phyloP scores from a whole-genome alignment of 2,329 filamentous ascomycete species.

The Aureobasidium sp. region DNA sequence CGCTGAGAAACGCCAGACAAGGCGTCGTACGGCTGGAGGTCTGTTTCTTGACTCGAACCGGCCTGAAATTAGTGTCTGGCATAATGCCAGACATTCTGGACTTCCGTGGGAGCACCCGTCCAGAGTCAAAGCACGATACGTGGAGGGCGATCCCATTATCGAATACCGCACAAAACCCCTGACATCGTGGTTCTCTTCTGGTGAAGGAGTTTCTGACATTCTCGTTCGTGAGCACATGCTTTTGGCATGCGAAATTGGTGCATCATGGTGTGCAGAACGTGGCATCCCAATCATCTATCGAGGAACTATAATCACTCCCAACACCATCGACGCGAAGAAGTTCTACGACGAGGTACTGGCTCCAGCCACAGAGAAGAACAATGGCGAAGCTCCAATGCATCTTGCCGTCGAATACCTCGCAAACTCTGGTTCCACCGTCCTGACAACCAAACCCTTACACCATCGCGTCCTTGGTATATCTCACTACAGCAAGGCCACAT shows the following conservation, averaged over 20 bases:
- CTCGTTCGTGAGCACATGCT: slow-evolving; percentile 48
- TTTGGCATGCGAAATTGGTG: slow-evolving; percentile 46
- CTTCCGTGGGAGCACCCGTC: slow-evolving; percentile 37
- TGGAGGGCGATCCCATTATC: slow-evolving; percentile 41
- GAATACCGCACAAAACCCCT: slow-evolving; percentile 29
- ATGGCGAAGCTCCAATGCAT: slow-evolving; percentile 28
- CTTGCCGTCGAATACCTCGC: slow-evolving; percentile 38
- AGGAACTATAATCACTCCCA: slow-evolving; percentile 28
- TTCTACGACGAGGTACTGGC: slow-evolving; percentile 31
- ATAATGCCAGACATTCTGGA: slow-evolving; percentile 26
- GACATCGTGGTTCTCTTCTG: slow-evolving; percentile 26
- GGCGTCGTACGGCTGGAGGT: slow-evolving; percentile 33
- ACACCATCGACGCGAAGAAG: slow-evolving; percentile 19
- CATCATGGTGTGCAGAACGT: slow-evolving; percentile 45
- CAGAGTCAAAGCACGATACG: slow-evolving; percentile 29
- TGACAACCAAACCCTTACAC: slow-evolving; percentile 40
- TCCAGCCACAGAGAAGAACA: slow-evolving; percentile 32
- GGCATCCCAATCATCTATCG: slow-evolving; percentile 46
- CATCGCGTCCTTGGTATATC: slow-evolving; percentile 47
- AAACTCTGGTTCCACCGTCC: slow-evolving; percentile 35
- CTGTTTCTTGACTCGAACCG: slow-evolving; percentile 28
- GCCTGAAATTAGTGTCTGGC: slow-evolving; percentile 32
- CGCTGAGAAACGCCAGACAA: slow-evolving; percentile 27
- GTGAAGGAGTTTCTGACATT: slow-evolving; percentile 21
- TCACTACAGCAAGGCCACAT: slow-evolving; percentile 52